phyloP scores from a whole-genome alignment of 345 rosid genomes.

The Gossypioides kirkii region DNA sequence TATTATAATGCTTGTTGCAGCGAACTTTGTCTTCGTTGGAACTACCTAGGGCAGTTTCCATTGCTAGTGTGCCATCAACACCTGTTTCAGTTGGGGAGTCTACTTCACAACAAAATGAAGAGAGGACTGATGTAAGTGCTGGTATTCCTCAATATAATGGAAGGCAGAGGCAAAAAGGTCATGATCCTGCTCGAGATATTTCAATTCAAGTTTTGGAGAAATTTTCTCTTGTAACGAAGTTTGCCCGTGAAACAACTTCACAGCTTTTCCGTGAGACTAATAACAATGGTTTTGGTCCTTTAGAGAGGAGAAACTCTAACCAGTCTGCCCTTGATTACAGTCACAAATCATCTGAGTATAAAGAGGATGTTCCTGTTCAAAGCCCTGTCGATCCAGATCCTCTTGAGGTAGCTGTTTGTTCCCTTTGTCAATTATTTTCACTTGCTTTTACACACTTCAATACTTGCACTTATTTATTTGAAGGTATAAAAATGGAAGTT shows the following conservation, averaged over 20 bases:
- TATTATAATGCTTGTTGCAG: conserved; percentile 38
- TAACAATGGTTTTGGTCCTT: conserved; percentile 53
- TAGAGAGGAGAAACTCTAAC: conserved; percentile 50
- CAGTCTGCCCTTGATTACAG: conserved; percentile 38
- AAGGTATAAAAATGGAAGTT: not conserved
- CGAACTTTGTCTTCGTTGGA: conserved; percentile 87
- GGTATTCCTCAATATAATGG: conserved; percentile 40
- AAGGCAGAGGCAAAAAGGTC: conserved; percentile 55
- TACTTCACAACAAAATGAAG: conserved; percentile 38
- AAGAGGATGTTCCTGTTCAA: conserved; percentile 39
- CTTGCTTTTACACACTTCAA: not conserved
- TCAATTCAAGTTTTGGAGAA: conserved; percentile 88
- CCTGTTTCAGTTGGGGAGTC: conserved; percentile 41
- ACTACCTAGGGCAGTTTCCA: conserved; percentile 73
- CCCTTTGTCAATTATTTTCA: not conserved
- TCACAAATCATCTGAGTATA: conserved; percentile 33
- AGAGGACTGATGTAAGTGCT: conserved; percentile 34
- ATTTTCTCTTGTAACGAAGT: conserved; percentile 89
- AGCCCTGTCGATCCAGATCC: conserved; percentile 71
- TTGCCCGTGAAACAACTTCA: conserved; percentile 89
- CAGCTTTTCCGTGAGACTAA: conserved; percentile 75
- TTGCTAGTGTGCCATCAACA: conserved; percentile 49
- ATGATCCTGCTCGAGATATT: conserved; percentile 90
- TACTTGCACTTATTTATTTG: not conserved
- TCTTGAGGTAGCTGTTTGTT: conserved; percentile 51